Base-by-base conservation (phyloP, 306 rosid genomes). In the Clitoria ternatea region DNA sequence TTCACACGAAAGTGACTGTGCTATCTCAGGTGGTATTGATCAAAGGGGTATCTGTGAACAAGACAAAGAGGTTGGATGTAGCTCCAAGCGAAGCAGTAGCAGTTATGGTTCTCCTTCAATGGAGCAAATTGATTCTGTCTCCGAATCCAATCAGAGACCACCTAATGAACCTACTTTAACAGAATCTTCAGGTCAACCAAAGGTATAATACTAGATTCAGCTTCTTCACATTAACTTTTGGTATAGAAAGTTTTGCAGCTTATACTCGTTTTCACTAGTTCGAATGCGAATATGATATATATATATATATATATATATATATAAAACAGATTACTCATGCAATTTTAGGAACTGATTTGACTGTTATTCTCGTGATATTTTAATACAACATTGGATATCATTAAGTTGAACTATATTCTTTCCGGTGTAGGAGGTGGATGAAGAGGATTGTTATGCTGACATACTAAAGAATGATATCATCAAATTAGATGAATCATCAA, bases 391-490 rank as follows among this genome's bases (percentile, higher is more conserved):
- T 10, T 15, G 30, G 35, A 49, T 27, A 27, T n/a, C n/a, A n/a
- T n/a, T n/a, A 17, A 60, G 26, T 26, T 39, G 53, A 57, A 61
- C 29, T 2, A 14, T 4, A 57, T 17, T 61, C 12, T 12, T 24
- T 18, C 1, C 2, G 10, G 53, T 75, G 66, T 77, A 92, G 96
- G 84, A 70, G 59, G 64, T 36, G 64, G 76, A 72, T 69, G 98
- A 90, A 18, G 98, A 90, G 11, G 97, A 94, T 48, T 85, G 83
- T 29, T 94, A 56, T 45, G 92, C 97, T 0, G 98, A 94, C 8
- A 86, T 90, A 76, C 80, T 93, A 14, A 93, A 90, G 47, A 85
- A 93, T 36, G 98, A 93, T 81, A 93, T 93, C 30, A 80, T 93
- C 53, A 78, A 85, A 20, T 78, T 90, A 14, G 97, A 93, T 6